phyloP scores from a whole-genome alignment of 2,329 filamentous ascomycete genomes.

The Verticillium zaregamsianum region DNA sequence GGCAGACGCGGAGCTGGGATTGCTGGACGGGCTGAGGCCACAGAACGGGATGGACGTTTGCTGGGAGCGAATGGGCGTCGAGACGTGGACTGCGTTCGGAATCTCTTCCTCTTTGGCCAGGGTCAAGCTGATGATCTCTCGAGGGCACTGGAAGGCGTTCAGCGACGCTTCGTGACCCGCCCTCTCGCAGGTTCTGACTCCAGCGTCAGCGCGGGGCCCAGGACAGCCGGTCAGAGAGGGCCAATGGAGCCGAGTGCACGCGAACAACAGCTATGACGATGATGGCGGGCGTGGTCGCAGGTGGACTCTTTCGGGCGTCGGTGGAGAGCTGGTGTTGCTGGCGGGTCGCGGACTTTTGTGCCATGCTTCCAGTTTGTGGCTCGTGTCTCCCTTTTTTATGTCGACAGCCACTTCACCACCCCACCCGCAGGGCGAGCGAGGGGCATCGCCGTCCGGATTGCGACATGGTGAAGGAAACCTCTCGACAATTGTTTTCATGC shows the following conservation, averaged over 20 bases:
- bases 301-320: background rate
- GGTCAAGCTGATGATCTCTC: background rate
- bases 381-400: background rate
- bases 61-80: background rate
- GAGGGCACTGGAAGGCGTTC: background rate
- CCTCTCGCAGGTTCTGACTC: background rate
- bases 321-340: background rate
- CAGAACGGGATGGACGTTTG: background rate
- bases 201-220: background rate
- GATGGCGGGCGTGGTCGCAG: background rate
- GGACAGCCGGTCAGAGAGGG: background rate
- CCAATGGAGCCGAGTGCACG: background rate
- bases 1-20: background rate
- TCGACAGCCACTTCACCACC: background rate
- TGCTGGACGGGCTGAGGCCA: background rate
- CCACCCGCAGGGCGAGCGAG: background rate
- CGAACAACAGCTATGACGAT: background rate
- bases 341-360: background rate
- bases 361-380: background rate
- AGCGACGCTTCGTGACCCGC: background rate
- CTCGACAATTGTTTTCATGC: background rate
- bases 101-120: background rate
- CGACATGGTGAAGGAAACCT: background rate
- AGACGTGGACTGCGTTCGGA: background rate
- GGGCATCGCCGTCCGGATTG: background rate